Conservation (phyloP, 2,329 filamentous ascomycete species). For the Microdochium paspali region DNA sequence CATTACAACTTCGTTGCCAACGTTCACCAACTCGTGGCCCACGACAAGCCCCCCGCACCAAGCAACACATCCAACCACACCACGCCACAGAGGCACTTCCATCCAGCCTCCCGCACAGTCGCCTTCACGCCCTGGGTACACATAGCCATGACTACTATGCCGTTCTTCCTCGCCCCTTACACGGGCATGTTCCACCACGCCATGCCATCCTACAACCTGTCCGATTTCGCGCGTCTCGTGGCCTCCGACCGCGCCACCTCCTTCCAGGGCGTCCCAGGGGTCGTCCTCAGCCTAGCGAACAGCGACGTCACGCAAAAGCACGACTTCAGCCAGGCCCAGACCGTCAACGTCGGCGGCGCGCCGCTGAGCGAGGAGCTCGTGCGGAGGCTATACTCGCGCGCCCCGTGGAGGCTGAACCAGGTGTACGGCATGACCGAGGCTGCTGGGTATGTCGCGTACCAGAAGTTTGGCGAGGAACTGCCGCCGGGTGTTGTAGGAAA, state of each 20-base stretch:
- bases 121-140: constrained; percentile 33
- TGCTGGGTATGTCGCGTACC: constrained; percentile 30
- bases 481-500: constrained; percentile 23
- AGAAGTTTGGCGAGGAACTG: constrained; percentile 19
- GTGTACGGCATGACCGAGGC: constrained; percentile 37
- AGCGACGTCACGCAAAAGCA: constrained; percentile 22
- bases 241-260: constrained; percentile 23
- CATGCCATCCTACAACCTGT: constrained; percentile 27
- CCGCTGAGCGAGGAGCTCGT: constrained; percentile 22
- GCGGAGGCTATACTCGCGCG: constrained; percentile 16
- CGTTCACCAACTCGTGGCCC: constrained; percentile 23
- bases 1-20: constrained; percentile 18
- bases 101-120: constrained; percentile 22
- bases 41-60: constrained; percentile 13
- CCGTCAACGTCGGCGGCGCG: constrained; percentile 26
- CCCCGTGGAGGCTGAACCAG: constrained; percentile 28
- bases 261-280: constrained; percentile 29
- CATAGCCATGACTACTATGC: constrained; percentile 32
- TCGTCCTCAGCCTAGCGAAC: constrained; percentile 25
- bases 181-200: constrained; percentile 33
- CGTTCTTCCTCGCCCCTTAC: constrained; percentile 31
- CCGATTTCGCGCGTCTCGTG: constrained; percentile 22
- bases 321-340: constrained; percentile 25
- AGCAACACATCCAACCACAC: too few relatives aligned
- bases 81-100: constrained; percentile 19